Percentiles rank a stretch among this genome's conserved stretches.
Conservation (phyloP, 2,329 filamentous ascomycete species). For the Ilyonectria sp. region DNA sequence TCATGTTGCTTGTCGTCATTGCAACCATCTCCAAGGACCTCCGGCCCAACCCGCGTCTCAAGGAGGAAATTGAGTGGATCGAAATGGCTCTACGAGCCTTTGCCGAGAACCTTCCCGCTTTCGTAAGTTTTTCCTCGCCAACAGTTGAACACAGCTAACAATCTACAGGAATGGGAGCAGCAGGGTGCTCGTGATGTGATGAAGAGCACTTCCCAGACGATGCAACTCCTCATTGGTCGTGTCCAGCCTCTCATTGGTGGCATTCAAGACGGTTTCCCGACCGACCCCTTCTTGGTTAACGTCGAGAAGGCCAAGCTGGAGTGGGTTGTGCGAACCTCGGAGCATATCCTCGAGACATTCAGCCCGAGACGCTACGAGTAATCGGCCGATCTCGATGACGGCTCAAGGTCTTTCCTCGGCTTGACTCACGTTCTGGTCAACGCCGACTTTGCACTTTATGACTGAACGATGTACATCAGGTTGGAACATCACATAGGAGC, state of each 20-base stretch:
- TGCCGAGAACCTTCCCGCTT: slow-evolving; percentile 61
- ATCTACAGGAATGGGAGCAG: slow-evolving; percentile 56
- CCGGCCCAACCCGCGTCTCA: slow-evolving; percentile 64
- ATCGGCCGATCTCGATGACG: slow-evolving; percentile 4
- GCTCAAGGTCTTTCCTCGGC: background rate
- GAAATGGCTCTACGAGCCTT: slow-evolving; percentile 72
- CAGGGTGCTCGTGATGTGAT: slow-evolving; percentile 55
- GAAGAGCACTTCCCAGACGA: slow-evolving; percentile 57
- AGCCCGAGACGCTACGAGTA: slow-evolving; percentile 51
- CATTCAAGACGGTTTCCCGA: slow-evolving; percentile 56
- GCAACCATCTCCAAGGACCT: slow-evolving; percentile 75
- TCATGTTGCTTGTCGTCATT: slow-evolving; percentile 75
- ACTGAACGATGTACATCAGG: slow-evolving; percentile 49
- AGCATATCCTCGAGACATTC: slow-evolving; percentile 55
- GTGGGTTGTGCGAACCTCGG: slow-evolving; percentile 56
- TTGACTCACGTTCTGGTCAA: slow-evolving; percentile 14
- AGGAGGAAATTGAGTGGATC: slow-evolving; percentile 72
- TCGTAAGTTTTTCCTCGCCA: slow-evolving; percentile 60
- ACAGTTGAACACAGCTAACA: slow-evolving; percentile 32
- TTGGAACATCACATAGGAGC: slow-evolving; percentile 39
- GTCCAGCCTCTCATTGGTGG: slow-evolving; percentile 53
- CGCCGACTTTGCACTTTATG: slow-evolving; percentile 35
- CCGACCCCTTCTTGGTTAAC: slow-evolving; percentile 57
- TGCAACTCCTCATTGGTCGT: slow-evolving; percentile 56
- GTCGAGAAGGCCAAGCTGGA: slow-evolving; percentile 57